These are phyloP conservation scores for Datura wrightii DNA, from an alignment of 257 asterid species.

Conservation along the genomic window DNA sequence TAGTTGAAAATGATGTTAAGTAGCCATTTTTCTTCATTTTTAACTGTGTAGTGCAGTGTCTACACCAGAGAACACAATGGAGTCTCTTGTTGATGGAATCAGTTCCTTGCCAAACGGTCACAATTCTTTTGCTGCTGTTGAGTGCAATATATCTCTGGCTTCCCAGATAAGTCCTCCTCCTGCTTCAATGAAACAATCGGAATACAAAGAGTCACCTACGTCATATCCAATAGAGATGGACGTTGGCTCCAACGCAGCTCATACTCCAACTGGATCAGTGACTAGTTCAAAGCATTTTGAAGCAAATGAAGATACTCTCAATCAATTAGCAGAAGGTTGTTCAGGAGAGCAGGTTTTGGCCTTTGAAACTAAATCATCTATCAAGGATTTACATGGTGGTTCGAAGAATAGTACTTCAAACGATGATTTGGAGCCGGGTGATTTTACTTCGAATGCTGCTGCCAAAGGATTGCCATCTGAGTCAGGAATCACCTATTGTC, in stretches of 20 bases:
- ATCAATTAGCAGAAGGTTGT: slow-evolving; percentile 41
- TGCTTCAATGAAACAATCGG: slow-evolving; percentile 49
- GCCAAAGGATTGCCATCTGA: slow-evolving; percentile 46
- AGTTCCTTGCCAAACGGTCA: slow-evolving; percentile 59
- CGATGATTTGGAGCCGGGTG: slow-evolving; percentile 44
- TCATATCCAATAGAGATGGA: slow-evolving; percentile 43
- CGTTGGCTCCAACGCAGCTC: slow-evolving; percentile 43
- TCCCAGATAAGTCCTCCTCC: slow-evolving; percentile 58
- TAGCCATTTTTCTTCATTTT: slow-evolving; percentile 38
- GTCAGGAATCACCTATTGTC: slow-evolving; percentile 40
- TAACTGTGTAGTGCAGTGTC: slow-evolving; percentile 43
- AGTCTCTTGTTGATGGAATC: slow-evolving; percentile 69
- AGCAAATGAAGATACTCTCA: slow-evolving; percentile 39
- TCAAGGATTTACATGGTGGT: slow-evolving; percentile 41
- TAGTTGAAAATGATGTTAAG: not conserved
- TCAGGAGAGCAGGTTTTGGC: slow-evolving; percentile 25
- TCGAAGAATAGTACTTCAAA: slow-evolving; percentile 41
- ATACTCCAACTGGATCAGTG: slow-evolving; percentile 41
- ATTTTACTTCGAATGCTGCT: slow-evolving; percentile 32
- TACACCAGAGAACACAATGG: slow-evolving; percentile 55
- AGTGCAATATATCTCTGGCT: slow-evolving; percentile 44
- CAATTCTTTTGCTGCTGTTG: slow-evolving; percentile 44
- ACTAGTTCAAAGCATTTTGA: slow-evolving; percentile 45
- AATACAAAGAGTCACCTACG: slow-evolving; percentile 53
- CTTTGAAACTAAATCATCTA: slow-evolving; percentile 32